Evolutionary conservation across 1,139 yeast genomes (phyloP), one percentile per base, ranked within the genome.

Genomic region (Debaryomyces coudertii): DNA sequence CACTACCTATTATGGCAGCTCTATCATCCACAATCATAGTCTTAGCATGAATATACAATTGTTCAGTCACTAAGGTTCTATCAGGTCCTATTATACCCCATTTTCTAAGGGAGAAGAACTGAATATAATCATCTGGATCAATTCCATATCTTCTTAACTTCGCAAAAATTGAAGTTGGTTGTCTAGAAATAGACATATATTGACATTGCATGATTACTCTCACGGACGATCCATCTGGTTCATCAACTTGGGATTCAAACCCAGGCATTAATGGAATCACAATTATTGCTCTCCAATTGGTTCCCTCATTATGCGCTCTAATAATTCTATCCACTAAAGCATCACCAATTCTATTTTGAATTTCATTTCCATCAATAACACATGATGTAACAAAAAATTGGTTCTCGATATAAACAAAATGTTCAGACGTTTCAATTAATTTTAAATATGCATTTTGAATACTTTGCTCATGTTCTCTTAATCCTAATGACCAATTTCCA

Each of bases 211-310:
- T 92, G 56, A 95, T 95, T 28, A 93, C 87, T 57, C 99, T 80
- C 5, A 95, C 93, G 18, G 96, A 83, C 0, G 97, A 87, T 5
- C 97, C 99, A 55, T 90, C 97, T 5, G 95, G 88, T 53, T 88
- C 82, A 63, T 93, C 98, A 29, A 95, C 96, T 55, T 90, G 90
- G 14, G 96, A 85, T 60, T 89, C 96, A 63, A 95, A 95, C 0
- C 99, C 99, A 1, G 99, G 99, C 95, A 93, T 90, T 55, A 95
- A 73, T 2, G 99, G 99, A 50, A 95, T 90, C 5, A 93, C 79
- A 50, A 93, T 85, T 15, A 90, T 79, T 1, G 98, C 98, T 54
- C 85, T 85, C 99, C 99, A 95, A 22, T 73, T 66, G 45, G 83
- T 87, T 3, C 84, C 83, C 51, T 86, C 88, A 49, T 80, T 79